Conservation (phyloP, 345 rosid species). For the Geranium brycei region DNA sequence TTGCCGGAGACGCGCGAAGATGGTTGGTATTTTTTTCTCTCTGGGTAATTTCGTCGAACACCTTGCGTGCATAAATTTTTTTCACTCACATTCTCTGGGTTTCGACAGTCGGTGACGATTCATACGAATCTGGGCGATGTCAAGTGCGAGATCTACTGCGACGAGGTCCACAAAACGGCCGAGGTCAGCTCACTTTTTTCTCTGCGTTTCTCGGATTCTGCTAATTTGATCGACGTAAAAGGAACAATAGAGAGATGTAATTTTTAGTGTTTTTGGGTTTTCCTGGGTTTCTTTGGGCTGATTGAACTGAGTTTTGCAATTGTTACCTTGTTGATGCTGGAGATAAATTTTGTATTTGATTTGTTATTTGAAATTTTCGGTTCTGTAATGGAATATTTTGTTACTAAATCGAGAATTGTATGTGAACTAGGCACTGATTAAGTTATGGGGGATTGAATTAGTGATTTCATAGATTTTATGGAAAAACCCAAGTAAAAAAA, state of each 20-base stretch:
- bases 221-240: not conserved
- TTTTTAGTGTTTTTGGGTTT: not conserved
- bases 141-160: slow-evolving; percentile 93
- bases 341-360: too few relatives aligned
- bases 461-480: not conserved
- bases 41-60: slow-evolving; percentile 15
- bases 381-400: too few relatives aligned
- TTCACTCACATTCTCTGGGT: too few relatives aligned
- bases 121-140: slow-evolving; percentile 96
- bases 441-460: not conserved
- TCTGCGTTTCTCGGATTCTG: not conserved
- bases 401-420: too few relatives aligned
- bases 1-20: not conserved
- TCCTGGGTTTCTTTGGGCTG: not conserved
- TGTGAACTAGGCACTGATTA: too few relatives aligned
- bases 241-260: not conserved
- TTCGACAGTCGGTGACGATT: slow-evolving; percentile 73
- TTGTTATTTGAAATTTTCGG: too few relatives aligned
- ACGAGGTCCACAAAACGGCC: slow-evolving; percentile 81
- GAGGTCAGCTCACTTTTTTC: slow-evolving; percentile 37
- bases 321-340: not conserved
- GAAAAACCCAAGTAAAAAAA: not conserved
- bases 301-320: not conserved
- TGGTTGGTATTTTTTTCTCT: not conserved
- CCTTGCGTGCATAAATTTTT: not conserved